A percentile compares a stretch with the other conserved stretches of the same genome.
These are phyloP conservation scores for Ulota crispa DNA, from an alignment of 225 moss, liverwort and hornwort genomes.

Conservation along the genomic window DNA sequence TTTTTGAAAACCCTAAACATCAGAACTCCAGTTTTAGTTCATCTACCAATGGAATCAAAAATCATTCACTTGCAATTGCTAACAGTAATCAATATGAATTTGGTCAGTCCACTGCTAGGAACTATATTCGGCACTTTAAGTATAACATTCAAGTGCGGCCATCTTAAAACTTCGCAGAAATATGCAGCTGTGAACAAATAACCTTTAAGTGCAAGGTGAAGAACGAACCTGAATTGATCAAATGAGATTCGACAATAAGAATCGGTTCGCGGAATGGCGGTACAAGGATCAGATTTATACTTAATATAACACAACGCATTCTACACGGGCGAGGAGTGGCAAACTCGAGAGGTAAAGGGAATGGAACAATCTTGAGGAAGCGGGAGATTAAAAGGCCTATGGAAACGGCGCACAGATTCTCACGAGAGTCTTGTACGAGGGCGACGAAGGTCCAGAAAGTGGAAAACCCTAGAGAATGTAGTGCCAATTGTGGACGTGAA, in stretches of 20 bases:
- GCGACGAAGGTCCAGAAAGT: not conserved
- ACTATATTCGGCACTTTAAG: not conserved
- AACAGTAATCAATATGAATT: not conserved
- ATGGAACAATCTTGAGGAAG: not conserved
- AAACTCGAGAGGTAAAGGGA: not conserved
- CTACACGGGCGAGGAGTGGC: not conserved
- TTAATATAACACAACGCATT: not conserved
- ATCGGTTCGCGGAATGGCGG: not conserved
- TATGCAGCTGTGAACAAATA: not conserved
- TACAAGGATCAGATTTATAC: not conserved
- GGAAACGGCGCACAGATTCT: not conserved
- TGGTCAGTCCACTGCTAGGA: not conserved
- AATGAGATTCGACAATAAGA: not conserved
- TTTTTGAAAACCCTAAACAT: not conserved
- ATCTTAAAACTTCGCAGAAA: not conserved
- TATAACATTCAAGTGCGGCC: too few relatives aligned
- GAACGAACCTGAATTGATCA: not conserved
- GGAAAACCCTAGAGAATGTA: not conserved
- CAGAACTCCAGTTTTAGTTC: not conserved
- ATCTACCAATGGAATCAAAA: not conserved
- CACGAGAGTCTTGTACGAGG: not conserved
- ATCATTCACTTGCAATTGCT: not conserved
- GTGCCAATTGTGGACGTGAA: not conserved
- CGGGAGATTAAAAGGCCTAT: not conserved
- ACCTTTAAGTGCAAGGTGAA: not conserved